Conservation (phyloP, 805 yeast species). For the Pichia nanzhaoensis region DNA sequence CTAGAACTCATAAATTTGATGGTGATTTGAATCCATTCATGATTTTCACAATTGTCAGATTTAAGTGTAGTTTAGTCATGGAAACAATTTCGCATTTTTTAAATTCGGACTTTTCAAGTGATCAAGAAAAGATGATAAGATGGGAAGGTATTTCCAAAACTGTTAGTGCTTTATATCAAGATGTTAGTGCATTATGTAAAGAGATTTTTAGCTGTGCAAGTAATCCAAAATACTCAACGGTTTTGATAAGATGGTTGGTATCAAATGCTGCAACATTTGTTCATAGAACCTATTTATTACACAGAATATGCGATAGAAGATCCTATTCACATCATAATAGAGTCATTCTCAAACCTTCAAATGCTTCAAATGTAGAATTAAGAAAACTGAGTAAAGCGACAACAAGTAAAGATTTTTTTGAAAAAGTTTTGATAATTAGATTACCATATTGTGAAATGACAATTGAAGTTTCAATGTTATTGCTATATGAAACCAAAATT, state of each 20-base stretch:
- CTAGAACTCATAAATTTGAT: slow-evolving; percentile 10
- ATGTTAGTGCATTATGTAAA: slow-evolving; percentile 5
- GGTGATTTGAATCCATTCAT: slow-evolving; percentile 16
- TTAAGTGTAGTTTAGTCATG: slow-evolving; percentile 15
- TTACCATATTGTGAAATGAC: slow-evolving; percentile 5
- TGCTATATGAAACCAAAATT: slow-evolving; percentile 11
- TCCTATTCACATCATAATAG: slow-evolving; percentile 12
- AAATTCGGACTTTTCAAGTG: slow-evolving; percentile 13
- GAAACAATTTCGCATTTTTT: slow-evolving; percentile 14
- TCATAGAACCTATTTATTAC: slow-evolving; percentile 11
- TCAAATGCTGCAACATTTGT: slow-evolving; percentile 74
- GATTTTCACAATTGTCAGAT: slow-evolving; percentile 11
- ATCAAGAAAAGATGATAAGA: slow-evolving; percentile 8
- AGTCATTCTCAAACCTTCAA: slow-evolving; percentile 8
- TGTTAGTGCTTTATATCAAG: slow-evolving; percentile 13
- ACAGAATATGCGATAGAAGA: slow-evolving; percentile 9
- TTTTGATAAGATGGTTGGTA: slow-evolving; percentile 80
- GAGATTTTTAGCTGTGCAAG: slow-evolving; percentile 12
- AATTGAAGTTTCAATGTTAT: slow-evolving; percentile 9
- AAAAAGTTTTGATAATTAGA: slow-evolving; percentile 4
- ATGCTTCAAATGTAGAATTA: slow-evolving; percentile 5
- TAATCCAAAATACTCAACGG: slow-evolving; percentile 31
- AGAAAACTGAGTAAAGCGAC: slow-evolving; percentile 6
- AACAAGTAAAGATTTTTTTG: slow-evolving; percentile 8
- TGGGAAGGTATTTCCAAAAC: slow-evolving; percentile 9